Evolutionary conservation across 768 basidiomycete genomes (phyloP).

Genomic region (Lactifluus pinguis): DNA sequence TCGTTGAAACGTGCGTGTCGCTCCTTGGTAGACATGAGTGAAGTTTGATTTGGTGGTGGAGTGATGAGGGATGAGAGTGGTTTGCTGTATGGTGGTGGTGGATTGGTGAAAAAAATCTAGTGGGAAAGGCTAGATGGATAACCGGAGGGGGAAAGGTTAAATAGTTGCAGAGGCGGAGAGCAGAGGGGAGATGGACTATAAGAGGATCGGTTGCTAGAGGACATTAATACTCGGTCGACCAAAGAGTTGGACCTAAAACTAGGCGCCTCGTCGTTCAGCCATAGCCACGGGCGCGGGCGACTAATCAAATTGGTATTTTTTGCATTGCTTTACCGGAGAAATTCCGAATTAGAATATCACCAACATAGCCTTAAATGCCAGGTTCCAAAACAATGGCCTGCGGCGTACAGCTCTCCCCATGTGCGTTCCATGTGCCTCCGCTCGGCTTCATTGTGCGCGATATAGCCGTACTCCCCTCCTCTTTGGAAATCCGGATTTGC

Average conservation of each 20-base stretch:
- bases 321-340: not conserved
- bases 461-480: not conserved
- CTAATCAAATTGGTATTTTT: not conserved
- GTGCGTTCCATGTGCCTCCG: not conserved
- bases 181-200: not conserved
- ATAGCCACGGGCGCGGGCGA: not conserved
- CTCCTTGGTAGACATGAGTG: not conserved
- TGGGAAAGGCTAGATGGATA: not conserved
- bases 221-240: not conserved
- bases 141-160: not conserved
- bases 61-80: no score
- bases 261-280: not conserved
- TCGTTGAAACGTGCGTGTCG: slow-evolving; percentile 12
- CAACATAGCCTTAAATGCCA: not conserved
- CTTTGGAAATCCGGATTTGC: not conserved
- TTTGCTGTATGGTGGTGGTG: no score
- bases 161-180: not conserved
- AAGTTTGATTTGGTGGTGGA: not conserved
- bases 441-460: not conserved
- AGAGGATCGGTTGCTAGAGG: not conserved
- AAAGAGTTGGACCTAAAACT: not conserved
- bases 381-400: not conserved
- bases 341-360: not conserved
- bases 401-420: not conserved
- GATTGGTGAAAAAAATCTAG: not conserved